Conservation (phyloP, 768 basidiomycete genomes). For the Tricholoma sp. region DNA sequence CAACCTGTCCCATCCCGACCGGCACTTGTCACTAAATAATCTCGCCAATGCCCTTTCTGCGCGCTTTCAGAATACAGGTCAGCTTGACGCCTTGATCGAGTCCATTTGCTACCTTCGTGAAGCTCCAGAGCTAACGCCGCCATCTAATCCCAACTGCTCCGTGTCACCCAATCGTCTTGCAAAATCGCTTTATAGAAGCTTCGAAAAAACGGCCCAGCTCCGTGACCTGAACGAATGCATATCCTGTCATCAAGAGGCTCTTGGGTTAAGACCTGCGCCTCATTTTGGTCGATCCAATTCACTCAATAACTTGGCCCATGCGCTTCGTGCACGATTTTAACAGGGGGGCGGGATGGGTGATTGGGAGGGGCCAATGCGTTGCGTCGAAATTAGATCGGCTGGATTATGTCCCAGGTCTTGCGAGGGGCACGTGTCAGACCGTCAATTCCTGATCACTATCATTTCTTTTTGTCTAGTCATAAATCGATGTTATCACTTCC, state of each 20-base stretch:
- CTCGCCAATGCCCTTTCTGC: too few species aligned
- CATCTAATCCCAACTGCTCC: slow-evolving; percentile 5
- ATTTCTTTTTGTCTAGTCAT: too few species aligned
- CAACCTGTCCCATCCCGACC: slow-evolving; percentile 5
- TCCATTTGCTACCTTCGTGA: slow-evolving; percentile 10
- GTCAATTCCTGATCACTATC: too few species aligned
- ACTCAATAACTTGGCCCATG: slow-evolving; percentile 15
- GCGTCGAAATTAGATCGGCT: too few species aligned
- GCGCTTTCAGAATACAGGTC: slow-evolving; percentile 2
- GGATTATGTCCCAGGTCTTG: too few species aligned
- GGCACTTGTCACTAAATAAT: too few species aligned
- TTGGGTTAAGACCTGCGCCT: neutral
- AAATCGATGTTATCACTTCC: too few species aligned
- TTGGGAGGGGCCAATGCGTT: neutral
- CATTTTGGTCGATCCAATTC: slow-evolving; percentile 1
- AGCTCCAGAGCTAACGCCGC: slow-evolving; percentile 9
- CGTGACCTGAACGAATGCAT: slow-evolving; percentile 9
- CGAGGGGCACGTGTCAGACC: too few species aligned
- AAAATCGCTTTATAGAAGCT: neutral
- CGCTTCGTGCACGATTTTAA: slow-evolving; percentile 8
- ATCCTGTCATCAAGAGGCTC: slow-evolving; percentile 2
- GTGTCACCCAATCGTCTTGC: slow-evolving; percentile 9
- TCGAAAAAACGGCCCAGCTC: neutral
- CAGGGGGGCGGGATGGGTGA: neutral
- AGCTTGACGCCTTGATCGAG: slow-evolving; percentile 9